Evolutionary conservation across 2,329 filamentous ascomycete genomes (phyloP), one percentile per base, ranked within the genome.

Genomic region (Plenodomus tracheiphilus): DNA sequence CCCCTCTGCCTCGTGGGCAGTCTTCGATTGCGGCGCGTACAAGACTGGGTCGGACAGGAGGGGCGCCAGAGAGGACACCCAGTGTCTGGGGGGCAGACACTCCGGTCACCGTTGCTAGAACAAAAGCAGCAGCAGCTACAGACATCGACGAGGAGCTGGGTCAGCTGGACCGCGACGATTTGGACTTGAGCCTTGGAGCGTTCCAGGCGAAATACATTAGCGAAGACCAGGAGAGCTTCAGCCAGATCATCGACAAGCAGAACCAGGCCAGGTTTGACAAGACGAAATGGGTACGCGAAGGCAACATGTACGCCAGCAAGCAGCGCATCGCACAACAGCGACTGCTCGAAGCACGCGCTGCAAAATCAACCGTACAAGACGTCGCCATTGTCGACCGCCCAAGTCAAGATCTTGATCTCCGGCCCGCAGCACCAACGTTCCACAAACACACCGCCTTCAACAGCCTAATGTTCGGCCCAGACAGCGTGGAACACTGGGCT

Each of bases 181-280:
- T 86, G 36, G 87, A 86, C 60, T 85, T 97, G 78, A 91, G 87
- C 51, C 80, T 99, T 1, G 85, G 86, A 44, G 84, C 86, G 1
- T 99, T 97, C 64, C 94, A 99, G 68, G 82, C 88, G 2, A 93
- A 89, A 59, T 97, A 97, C 74, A 99, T 93, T 1, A 96, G 91
- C 65, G 94, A 99, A 72, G 94, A 99, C 70, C 97, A 97, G 67
- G 94, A 97, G 69, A 95, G 89, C 61, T 97, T 99, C 76, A 96
- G 96, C 73, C 88, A 87, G 61, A 79, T 99, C 1, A 78, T 97
- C 21, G 94, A 99, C 74, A 89, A 86, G 64, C 91, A 97, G 66
- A 99, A 97, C 66, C 81, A 86, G 53, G 93, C 91, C 70, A 84
- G 81, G 42, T 86, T 88, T 0, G 87, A 92, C 64, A 96, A 93